Evolutionary conservation across 208 protist species (phyloP), one percentile per base, ranked within the genome.

Genomic region (Balamuthia mandrillaris): DNA sequence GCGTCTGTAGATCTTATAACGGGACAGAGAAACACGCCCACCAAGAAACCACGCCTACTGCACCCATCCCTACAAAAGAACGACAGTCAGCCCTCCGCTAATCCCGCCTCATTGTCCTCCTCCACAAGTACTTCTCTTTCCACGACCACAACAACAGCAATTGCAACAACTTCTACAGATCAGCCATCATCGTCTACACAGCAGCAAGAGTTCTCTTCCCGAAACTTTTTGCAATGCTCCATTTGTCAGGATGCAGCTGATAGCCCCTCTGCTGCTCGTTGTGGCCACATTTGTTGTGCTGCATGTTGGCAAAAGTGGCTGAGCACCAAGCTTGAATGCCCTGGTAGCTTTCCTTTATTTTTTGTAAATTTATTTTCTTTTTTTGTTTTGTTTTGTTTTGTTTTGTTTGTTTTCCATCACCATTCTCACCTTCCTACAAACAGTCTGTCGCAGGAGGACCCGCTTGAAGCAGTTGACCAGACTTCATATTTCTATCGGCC

Each of bases 261-360:
- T 45, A 79, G 70, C 12, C 70, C 70, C 4, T 79, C 60, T 52
- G 44, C 47, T 9, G n/a, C 70, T 1, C 41, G 47, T 31, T 79
- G 70, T 31, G 60, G 60, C 33, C 70, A 79, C 29, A 49, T 79
- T 21, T 79, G 70, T 35, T 79, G 70, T 3, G 54, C 41, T 21
- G 70, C 47, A 14, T 79, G 70, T 35, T 79, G 70, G 70, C 54
- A 79, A 35, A 42, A 52, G 70, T 79, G 70, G 70, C 70, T 79
- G 1, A 29, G 39, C 21, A 42, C 54, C 16, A 79, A 79, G 70
- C 70, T 79, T 3, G 70, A 79, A 41, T 79, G 70, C 12, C 70
- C 70, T 44, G 70, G 70, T 74, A 4, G 41, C 24, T 12, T 42
- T 60, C 7, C 52, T 45, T 33, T 39, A 35, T 0, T 12, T 21